These are phyloP conservation scores for Solanum sitiens DNA, from an alignment of 257 asterid species.

Conservation along the genomic window DNA sequence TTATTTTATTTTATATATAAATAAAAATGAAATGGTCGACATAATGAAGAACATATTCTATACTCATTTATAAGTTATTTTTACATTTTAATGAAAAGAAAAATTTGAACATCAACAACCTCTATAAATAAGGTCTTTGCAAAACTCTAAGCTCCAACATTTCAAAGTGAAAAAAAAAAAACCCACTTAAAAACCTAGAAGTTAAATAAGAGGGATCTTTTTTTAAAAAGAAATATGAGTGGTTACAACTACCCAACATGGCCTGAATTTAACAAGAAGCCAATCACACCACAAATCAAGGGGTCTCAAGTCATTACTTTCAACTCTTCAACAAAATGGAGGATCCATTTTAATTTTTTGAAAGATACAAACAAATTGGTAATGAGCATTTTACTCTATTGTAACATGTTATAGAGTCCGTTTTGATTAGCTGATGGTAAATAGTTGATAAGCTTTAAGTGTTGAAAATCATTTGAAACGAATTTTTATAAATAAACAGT, in stretches of 20 bases:
- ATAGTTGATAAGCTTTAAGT: background rate
- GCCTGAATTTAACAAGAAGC: background rate
- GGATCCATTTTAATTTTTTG: slow-evolving; percentile 29
- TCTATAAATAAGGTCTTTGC: slow-evolving; percentile 17
- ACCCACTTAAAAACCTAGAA: background rate
- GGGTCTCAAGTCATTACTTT: slow-evolving; percentile 24
- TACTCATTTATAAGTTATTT: background rate
- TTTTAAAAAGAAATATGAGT: background rate
- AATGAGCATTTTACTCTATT: background rate
- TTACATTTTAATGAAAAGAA: background rate
- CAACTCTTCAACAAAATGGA: slow-evolving; percentile 46
- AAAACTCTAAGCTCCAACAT: background rate
- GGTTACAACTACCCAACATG: slow-evolving; percentile 1
- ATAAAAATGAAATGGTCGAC: background rate
- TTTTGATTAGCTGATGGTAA: background rate
- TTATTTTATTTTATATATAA: background rate
- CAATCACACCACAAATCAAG: slow-evolving; percentile 1
- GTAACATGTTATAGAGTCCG: background rate
- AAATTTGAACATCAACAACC: background rate
- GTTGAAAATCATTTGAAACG: background rate
- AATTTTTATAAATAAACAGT: background rate
- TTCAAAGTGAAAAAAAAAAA: background rate
- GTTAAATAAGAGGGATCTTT: background rate
- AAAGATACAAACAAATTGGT: slow-evolving; percentile 30
- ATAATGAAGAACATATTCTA: slow-evolving; percentile 30